Base-by-base conservation (phyloP, 75 land plant genomes). In the Selaginella tamariscina region DNA sequence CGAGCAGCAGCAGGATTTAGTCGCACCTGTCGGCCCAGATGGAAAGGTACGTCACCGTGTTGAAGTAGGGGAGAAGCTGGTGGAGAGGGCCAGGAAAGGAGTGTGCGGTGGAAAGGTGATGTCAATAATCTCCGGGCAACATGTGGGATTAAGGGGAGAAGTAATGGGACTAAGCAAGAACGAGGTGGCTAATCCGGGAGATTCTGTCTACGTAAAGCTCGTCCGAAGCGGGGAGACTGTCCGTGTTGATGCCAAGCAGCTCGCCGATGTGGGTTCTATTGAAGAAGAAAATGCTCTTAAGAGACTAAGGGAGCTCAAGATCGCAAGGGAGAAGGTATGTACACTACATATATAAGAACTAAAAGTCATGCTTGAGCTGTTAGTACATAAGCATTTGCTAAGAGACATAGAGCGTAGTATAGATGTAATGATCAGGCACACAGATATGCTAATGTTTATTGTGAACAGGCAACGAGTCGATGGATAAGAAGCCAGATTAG, bases 401-500 rank as follows among this genome's bases (percentile, higher is more conserved):
- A n/a, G n/a, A n/a, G n/a, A n/a, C n/a, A n/a, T n/a, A n/a, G n/a
- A n/a, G n/a, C n/a, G n/a, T n/a, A n/a, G n/a, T n/a, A n/a, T n/a
- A n/a, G n/a, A n/a, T n/a, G n/a, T n/a, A n/a, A n/a, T n/a, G n/a
- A n/a, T n/a, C n/a, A n/a, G n/a, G n/a, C n/a, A n/a, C n/a, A n/a
- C n/a, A n/a, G n/a, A n/a, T n/a, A n/a, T n/a, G 49, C 5, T 39
- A 15, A 15, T 39, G 49, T 5, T 39, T 5, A 15, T 39, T 5
- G 15, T 15, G 49, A 39, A 5, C 11, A 39, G 49, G 15, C 11
- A 39, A 15, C 49, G 49, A 39, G 49, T 5, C 49, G 11, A 11
- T 90, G 96, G 96, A 75, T 90, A 20, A 76, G 30, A 24, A 83
- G 80, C 69, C 85, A 87, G 18, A 87, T 90, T 68, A 67, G 83